Evolutionary conservation across 768 basidiomycete species (phyloP), one percentile per base, ranked within the genome.

Genomic region (Suillus sp.): DNA sequence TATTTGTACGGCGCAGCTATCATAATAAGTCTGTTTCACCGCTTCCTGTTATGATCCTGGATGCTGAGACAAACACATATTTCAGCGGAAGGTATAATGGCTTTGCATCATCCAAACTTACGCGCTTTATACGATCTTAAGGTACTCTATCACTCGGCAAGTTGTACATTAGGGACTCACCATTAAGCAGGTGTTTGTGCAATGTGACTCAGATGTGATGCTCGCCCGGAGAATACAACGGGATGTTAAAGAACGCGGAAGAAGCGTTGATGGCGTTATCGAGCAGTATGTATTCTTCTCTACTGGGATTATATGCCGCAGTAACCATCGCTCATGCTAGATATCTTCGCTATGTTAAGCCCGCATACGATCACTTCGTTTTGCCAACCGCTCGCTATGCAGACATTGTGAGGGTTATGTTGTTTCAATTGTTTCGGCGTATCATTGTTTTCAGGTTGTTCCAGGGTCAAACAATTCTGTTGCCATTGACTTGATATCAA

Each of bases 171-270:
- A 35, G 11, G 47, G 48, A 0, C 50, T 35, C 20, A 57, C 32
- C 64, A 25, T 35, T 18, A 8, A 48, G 9, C 61, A 93, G 90
- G 81, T 95, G 4, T 95, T 93, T 66, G 94, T 95, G 8, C 93
- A 96, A 79, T 92, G 91, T 64, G 95, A 99, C 72, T 90, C 95
- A 9, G 97, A 99, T 74, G 79, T 99, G 25, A 99, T 99, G 97
- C 88, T 99, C 55, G 94, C 96, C 1, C 86, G 97, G 62, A 86
- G 97, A 43, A 90, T 99, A 60, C 82, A 86, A 66, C 83, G 97
- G 61, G 97, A 99, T 70, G 85, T 93, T 20, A 84, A 87, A 69
- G 95, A 99, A 74, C 85, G 97, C 51, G 93, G 93, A 0, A 80
- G 97, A 60, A 87, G 82, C 61, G 89, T 98, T 0, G 87, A 88